These are phyloP conservation scores for Nicotiana tabacum DNA, from an alignment of 257 asterid species.

Conservation along the genomic window DNA sequence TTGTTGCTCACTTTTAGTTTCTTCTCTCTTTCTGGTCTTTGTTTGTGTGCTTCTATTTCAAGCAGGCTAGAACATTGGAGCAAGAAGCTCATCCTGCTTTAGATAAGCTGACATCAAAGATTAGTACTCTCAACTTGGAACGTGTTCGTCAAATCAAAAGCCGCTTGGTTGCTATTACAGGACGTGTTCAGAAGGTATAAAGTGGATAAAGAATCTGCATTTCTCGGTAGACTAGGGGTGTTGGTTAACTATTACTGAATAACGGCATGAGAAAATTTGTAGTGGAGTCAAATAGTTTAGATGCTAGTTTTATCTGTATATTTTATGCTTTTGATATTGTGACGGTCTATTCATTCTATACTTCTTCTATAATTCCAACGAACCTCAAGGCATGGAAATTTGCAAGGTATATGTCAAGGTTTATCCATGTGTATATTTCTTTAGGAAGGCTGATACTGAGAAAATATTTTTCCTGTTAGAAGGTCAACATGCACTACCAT, in stretches of 20 bases:
- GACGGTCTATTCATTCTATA: background rate
- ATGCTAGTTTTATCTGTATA: background rate
- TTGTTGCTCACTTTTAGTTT: background rate
- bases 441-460: background rate
- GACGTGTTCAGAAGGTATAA: conserved; percentile 93
- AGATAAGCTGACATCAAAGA: conserved; percentile 85
- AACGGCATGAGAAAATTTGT: background rate
- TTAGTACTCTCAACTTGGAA: conserved; percentile 94
- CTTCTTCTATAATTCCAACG: background rate
- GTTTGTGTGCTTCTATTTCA: conserved; percentile 21
- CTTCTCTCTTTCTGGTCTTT: background rate
- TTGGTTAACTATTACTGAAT: background rate
- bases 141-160: conserved; percentile 95
- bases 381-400: background rate
- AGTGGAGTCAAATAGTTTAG: background rate
- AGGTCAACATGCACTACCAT: background rate
- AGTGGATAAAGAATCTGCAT: conserved; percentile 5
- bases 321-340: background rate
- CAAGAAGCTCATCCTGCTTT: conserved; percentile 98
- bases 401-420: background rate
- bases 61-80: conserved; percentile 88
- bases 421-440: background rate
- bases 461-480: background rate
- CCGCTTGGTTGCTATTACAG: conserved; percentile 90
- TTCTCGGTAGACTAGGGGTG: background rate